phyloP scores from a whole-genome alignment of 345 rosid genomes.

The Alliaria petiolata region DNA sequence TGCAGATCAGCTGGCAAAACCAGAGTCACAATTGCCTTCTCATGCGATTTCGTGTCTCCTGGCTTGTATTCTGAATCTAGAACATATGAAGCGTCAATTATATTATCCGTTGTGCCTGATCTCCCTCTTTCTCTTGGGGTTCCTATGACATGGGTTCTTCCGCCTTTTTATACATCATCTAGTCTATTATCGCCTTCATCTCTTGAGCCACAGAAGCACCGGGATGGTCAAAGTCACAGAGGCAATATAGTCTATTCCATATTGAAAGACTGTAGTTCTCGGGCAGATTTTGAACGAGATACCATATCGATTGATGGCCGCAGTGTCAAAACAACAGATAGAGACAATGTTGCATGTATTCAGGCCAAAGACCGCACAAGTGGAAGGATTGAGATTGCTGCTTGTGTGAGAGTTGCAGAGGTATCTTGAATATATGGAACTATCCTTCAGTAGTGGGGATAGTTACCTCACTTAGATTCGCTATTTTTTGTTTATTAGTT shows the following conservation, averaged over 20 bases:
- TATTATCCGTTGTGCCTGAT: constrained; percentile 66
- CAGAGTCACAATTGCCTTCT: constrained; percentile 60
- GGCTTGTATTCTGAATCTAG: constrained; percentile 59
- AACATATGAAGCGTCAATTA: constrained; percentile 56
- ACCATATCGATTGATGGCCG: constrained; percentile 58
- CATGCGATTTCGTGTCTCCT: constrained; percentile 72
- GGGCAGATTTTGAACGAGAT: constrained; percentile 42
- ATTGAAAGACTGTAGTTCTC: constrained; percentile 51
- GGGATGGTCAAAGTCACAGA: constrained; percentile 56
- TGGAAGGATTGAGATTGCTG: constrained; percentile 81
- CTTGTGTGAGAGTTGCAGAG: constrained; percentile 91
- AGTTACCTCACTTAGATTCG: background rate
- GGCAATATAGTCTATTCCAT: constrained; percentile 64
- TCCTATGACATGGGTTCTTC: constrained; percentile 88
- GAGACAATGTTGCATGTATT: constrained; percentile 75
- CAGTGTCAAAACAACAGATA: constrained; percentile 64
- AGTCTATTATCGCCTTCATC: constrained; percentile 62
- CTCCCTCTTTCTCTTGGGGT: constrained; percentile 87
- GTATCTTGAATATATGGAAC: constrained; percentile 32
- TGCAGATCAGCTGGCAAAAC: constrained; percentile 80
- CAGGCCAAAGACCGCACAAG: constrained; percentile 78
- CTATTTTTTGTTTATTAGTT: background rate
- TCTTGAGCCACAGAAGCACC: constrained; percentile 40
- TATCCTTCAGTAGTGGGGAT: background rate
- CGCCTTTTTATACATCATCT: constrained; percentile 76